Conservation (phyloP, 2,329 filamentous ascomycete genomes). For the Aspergillus sp. region DNA sequence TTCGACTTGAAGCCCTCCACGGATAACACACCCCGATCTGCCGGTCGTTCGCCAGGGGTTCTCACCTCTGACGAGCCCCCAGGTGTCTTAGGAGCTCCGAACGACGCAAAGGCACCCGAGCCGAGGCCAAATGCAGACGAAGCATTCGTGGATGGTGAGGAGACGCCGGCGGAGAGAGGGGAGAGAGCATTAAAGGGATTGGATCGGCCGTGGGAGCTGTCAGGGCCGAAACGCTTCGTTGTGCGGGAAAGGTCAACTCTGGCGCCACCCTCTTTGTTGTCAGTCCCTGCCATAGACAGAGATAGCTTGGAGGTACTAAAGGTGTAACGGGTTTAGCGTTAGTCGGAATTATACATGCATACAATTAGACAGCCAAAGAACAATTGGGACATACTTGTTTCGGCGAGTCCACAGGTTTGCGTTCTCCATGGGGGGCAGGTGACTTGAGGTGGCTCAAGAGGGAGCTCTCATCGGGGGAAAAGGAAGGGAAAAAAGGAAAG, state of each 20-base stretch:
- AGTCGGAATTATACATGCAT: constrained; percentile 4
- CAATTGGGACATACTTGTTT: constrained; percentile 44
- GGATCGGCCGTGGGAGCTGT: constrained; percentile 68
- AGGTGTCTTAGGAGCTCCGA: constrained; percentile 85
- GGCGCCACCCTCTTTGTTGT: constrained; percentile 53
- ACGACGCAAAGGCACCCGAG: constrained; percentile 94
- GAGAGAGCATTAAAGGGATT: constrained; percentile 79
- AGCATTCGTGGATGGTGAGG: constrained; percentile 73
- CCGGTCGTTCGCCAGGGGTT: constrained; percentile 61
- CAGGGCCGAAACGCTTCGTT: constrained; percentile 73
- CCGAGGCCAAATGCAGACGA: constrained; percentile 91
- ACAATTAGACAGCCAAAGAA: constrained; percentile 3
- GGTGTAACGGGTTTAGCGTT: constrained; percentile 16
- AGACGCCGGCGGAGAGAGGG: constrained; percentile 66
- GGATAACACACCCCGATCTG: constrained; percentile 29
- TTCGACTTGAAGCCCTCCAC: constrained; percentile 37
- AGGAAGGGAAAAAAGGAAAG: constrained; percentile 7
- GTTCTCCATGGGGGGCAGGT: constrained; percentile 46
- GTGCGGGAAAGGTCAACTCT: constrained; percentile 62
- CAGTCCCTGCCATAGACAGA: constrained; percentile 69
- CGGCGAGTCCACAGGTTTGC: constrained; percentile 52
- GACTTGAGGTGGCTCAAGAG: constrained; percentile 35
- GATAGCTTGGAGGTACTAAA: constrained; percentile 84
- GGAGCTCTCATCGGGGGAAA: constrained; percentile 37
- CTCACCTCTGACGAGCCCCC: constrained; percentile 78